Evolutionary conservation across 2,329 filamentous ascomycete species (phyloP).

Genomic region (Aspergillus pseudonomiae): DNA sequence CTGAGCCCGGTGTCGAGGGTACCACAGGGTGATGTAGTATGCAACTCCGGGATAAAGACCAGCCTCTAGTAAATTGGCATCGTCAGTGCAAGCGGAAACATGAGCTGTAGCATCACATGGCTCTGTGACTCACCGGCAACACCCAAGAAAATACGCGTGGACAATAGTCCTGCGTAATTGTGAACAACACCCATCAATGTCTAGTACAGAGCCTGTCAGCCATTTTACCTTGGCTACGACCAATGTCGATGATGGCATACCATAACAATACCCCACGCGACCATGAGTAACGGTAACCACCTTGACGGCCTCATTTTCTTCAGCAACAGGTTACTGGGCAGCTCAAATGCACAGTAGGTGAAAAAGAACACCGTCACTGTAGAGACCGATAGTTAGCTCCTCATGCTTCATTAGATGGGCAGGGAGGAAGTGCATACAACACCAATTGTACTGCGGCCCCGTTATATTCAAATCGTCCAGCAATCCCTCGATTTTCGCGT

Average conservation of each 20-base stretch:
- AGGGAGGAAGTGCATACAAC: constrained; percentile 20
- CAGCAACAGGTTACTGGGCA: constrained; percentile 27
- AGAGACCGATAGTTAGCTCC: not conserved
- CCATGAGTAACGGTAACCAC: constrained; percentile 34
- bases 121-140: constrained; percentile 24
- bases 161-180: constrained; percentile 50
- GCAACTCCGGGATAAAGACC: constrained; percentile 48
- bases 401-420: not conserved
- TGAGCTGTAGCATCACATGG: not conserved
- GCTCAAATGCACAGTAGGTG: constrained; percentile 26
- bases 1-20: constrained; percentile 48
- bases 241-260: constrained; percentile 7
- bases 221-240: not conserved
- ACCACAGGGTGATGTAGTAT: constrained; percentile 53
- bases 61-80: constrained; percentile 31
- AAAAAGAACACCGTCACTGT: constrained; percentile 36
- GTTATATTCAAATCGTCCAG: constrained; percentile 33
- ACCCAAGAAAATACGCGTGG: constrained; percentile 51
- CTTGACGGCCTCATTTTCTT: constrained; percentile 33
- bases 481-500: constrained; percentile 38
- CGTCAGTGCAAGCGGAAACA: not conserved
- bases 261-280: constrained; percentile 53
- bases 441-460: constrained; percentile 35
- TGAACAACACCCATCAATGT: constrained; percentile 55
- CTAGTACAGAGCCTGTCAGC: constrained; percentile 2